Percentiles rank a stretch among this genome's conserved stretches.
Conservation (phyloP, 768 basidiomycete genomes). For the Dioszegia hungarica region DNA sequence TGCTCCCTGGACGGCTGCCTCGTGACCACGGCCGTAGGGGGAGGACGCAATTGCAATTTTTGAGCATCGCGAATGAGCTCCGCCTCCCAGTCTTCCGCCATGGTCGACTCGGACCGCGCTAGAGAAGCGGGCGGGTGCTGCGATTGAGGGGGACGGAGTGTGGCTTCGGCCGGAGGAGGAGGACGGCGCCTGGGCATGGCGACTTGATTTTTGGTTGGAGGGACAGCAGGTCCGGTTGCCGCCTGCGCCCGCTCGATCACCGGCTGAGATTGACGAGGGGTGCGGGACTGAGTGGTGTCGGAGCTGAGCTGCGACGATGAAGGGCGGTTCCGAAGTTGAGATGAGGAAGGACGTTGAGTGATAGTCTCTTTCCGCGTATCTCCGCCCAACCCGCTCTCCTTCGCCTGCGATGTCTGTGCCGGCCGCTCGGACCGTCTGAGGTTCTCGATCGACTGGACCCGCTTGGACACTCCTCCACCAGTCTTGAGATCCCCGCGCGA, state of each 20-base stretch:
- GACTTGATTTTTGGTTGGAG: background rate
- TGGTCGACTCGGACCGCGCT: conserved; percentile 9
- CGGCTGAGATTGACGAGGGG: too few relatives aligned
- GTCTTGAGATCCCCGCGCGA: background rate
- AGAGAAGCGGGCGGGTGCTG: conserved; percentile 9
- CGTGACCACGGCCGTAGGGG: background rate
- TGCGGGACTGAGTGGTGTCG: too few relatives aligned
- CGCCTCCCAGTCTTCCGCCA: conserved; percentile 34
- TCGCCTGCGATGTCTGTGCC: too few relatives aligned
- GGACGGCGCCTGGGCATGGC: background rate
- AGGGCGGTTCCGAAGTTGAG: background rate
- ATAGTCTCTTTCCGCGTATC: background rate
- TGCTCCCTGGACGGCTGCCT: conserved; percentile 5
- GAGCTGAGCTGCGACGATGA: background rate
- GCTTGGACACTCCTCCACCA: background rate
- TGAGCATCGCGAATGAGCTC: conserved; percentile 17
- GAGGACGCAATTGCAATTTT: background rate
- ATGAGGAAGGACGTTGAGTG: background rate
- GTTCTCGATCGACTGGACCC: conserved; percentile 1
- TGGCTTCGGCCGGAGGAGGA: background rate
- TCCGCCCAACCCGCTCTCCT: too few relatives aligned
- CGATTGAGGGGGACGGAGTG: background rate
- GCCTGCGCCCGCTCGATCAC: background rate
- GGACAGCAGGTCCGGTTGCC: background rate
- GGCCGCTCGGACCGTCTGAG: too few relatives aligned